Base-by-base conservation (phyloP, 2,329 filamentous ascomycete genomes). In the Ophiostoma montium region DNA sequence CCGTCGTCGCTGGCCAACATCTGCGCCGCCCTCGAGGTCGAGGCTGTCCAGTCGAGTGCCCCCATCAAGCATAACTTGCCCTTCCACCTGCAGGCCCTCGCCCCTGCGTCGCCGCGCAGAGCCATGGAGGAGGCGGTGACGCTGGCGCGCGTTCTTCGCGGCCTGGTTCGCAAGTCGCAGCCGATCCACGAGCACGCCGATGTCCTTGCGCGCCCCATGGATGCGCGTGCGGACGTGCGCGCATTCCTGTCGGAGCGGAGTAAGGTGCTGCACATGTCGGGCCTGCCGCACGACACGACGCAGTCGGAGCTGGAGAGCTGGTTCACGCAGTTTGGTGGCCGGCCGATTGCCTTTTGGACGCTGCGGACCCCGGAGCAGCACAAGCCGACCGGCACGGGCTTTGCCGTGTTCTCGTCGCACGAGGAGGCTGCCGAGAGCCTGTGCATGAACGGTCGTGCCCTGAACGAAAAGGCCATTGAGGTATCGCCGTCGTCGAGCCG, bases 401-500 rank as follows among this genome's bases (percentile, higher is more conserved):
- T 98, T 67, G 92, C 92, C 46, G 90, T 98, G 50, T 98, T 98
- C 64, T 96, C 92, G 55, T 96, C 90, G 43, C 92, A 98, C 63
- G 92, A 98, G 74, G 92, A 98, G 82, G 92, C 92, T 58, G 92
- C 92, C 46, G 92, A 98, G 66, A 94, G 87, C 66, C 76, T 98
- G 52, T 96, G 92, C 71, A 98, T 98, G 92, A 98, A 98, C 61
- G 92, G 92, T 49, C 87, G 92, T 60, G 92, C 92, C 48, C 75
- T 98, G 53, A 98, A 96, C 62, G 92, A 98, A 67, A 96, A 96
- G 72, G 92, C 92, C 56, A 96, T 98, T 61, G 92, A 98, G 67
- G 92, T 98, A 52, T 95, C 92, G 5, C 92, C 92, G 10, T 96
- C 90, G 9, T 95, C 87, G n/a, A 94, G 86, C 69, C 83, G 92